Base-by-base conservation (phyloP, 2,329 filamentous ascomycete species). In the Claviceps lovelessii region DNA sequence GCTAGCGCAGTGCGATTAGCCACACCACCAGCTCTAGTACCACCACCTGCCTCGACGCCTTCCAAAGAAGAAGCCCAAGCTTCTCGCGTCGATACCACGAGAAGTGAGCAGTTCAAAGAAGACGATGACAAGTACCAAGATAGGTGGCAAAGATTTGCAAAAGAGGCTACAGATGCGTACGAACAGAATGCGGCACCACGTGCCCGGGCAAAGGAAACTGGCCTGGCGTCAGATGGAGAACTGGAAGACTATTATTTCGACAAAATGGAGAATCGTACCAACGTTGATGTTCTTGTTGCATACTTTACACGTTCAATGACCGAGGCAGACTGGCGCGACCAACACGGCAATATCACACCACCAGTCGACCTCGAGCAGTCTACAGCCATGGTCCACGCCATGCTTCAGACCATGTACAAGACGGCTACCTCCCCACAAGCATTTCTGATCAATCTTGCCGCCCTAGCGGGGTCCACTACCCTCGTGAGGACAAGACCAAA, bases 1-100 rank as follows among this genome's bases (percentile, higher is more conserved):
- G 74, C 80, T 1, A 81, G 81, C 0, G 74, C 78, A 3, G 80
- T 86, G 0, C 73, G 81, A 55, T 70, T 86, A 15, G 81, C 83
- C 29, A 86, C 83, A 9, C 77, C 77, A 39, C 75, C 75, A 8
- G 31, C 31, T 9, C 17, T 28, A 31, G 23, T 23, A 23, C 23
- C 23, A 23, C 23, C 23, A 23, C 23, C 23, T 2, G 13, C 71
- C 1, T 77, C 60, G 29, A 56, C 58, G 17, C 59, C 58, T 1
- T 69, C 2, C 77, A 78, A 0, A 73, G 75, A 0, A 73, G 75
- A 10, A 67, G 79, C 19, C 6, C 31, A 50, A 13, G 51, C 44
- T 19, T 49, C 49, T 15, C 46, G 45, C 29, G 17, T 13, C 8
- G 19, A 49, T 33, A 29, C 15, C 37, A 11, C 15, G 35, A 39